These are phyloP conservation scores for Protomyces gravidus DNA, from an alignment of 1,139 yeast species.

Conservation along the genomic window DNA sequence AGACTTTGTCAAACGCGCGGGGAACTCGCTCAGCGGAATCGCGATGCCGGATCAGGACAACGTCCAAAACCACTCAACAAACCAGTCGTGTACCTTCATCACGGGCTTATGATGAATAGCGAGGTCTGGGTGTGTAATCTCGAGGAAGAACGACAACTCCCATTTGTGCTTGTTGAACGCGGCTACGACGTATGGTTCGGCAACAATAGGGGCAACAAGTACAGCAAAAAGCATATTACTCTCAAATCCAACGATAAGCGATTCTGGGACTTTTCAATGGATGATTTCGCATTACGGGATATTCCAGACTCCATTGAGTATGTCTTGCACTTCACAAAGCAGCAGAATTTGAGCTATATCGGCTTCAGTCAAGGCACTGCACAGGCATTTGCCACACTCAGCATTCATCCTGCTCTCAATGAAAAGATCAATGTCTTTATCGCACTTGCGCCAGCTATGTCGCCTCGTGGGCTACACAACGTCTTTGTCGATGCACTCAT, in stretches of 20 bases:
- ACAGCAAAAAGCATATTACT: conserved; percentile 55
- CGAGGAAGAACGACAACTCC: conserved; percentile 60
- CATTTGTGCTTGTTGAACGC: conserved; percentile 67
- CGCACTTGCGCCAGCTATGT: conserved; percentile 89
- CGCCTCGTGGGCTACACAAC: conserved; percentile 80
- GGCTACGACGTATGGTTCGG: conserved; percentile 95
- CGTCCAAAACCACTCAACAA: conserved; percentile 42
- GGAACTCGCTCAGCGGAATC: conserved; percentile 35
- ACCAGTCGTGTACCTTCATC: conserved; percentile 74
- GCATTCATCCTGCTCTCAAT: conserved; percentile 66
- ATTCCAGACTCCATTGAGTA: conserved; percentile 72
- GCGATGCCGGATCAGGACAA: conserved; percentile 1
- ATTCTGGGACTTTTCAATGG: conserved; percentile 83
- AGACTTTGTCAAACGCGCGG: conserved; percentile 48
- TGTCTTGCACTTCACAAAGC: conserved; percentile 49
- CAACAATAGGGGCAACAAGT: conserved; percentile 84
- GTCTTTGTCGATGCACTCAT: conserved; percentile 69
- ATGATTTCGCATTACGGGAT: conserved; percentile 78
- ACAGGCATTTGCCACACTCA: conserved; percentile 76
- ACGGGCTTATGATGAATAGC: conserved; percentile 84
- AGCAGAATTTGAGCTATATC: conserved; percentile 54
- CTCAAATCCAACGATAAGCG: conserved; percentile 46
- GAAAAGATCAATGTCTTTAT: conserved; percentile 64
- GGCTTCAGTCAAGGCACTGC: conserved; percentile 94
- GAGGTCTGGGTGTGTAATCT: conserved; percentile 76